Evolutionary conservation across 1,139 yeast genomes (phyloP), one percentile per base, ranked within the genome.

Genomic region (Hyphopichia fennica): DNA sequence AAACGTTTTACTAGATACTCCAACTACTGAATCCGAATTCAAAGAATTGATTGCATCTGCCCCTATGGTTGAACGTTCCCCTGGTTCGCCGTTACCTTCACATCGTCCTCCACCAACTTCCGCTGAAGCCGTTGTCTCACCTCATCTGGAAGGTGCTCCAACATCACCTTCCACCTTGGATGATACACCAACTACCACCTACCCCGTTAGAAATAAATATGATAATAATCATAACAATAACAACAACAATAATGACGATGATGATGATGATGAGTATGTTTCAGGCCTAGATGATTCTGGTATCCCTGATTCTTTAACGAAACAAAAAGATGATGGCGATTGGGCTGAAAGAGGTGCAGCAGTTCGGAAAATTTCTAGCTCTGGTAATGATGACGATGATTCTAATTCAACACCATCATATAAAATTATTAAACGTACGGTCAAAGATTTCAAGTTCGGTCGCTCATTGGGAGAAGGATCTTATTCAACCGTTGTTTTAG

Each of bases 381-480:
- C 31, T 16, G 13, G 11, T 25, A n/a, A 10, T 25, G 13, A 25
- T 7, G 28, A 25, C 17, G 59, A 57, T 15, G 56, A 50, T 4
- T 50, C 52, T 8, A 45, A 46, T 4, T 43, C 54, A 3, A 17
- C 34, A 5, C 20, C 34, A 3, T 54, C 57, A 1, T 50, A 49
- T 28, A 55, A 57, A 38, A 52, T 71, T 7, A 65, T 73, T 25
- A 79, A 79, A 54, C 73, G 88, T 55, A 76, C 85, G 17, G 96
- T 91, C 2, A 77, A 78, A 49, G 99, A 93, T 65, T 95, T 91
- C 64, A 82, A 82, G 49, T 90, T 93, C 57, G 93, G 96, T 29
- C 82, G 85, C 41, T 81, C 84, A 44, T 76, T 95, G 34, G 99
- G 99, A 9, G 96, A 90, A 60, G 99, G 99, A 1, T 89, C 97